Conservation (phyloP, 768 basidiomycete genomes). For the Cystobasidium tubakii region DNA sequence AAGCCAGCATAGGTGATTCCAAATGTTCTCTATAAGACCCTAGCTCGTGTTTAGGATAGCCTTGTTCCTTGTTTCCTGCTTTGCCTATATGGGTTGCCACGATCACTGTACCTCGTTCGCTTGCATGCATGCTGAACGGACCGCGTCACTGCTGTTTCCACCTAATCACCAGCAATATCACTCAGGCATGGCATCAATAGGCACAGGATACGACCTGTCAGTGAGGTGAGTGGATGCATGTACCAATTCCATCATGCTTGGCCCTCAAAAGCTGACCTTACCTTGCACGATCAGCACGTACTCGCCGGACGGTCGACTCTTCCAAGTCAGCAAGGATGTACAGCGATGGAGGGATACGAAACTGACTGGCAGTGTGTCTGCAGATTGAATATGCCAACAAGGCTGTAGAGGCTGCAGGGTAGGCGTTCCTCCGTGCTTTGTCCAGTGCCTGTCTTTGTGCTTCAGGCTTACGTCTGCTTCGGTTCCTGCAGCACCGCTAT, state of each 20-base stretch:
- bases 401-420: constrained; percentile 98
- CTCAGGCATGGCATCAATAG: constrained; percentile 82
- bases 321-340: constrained; percentile 62
- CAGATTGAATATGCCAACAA: constrained; percentile 98
- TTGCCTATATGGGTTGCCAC: not conserved
- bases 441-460: not conserved
- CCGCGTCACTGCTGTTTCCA: constrained; percentile 5
- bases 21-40: too few relatives aligned
- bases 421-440: constrained; percentile 43
- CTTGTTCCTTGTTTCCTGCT: too few relatives aligned
- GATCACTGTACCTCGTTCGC: not conserved
- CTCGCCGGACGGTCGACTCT: constrained; percentile 89
- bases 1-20: too few relatives aligned
- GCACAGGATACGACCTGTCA: constrained; percentile 98
- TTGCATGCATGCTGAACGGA: too few relatives aligned
- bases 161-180: not conserved
- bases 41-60: too few relatives aligned
- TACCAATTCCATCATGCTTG: not conserved
- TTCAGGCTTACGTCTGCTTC: constrained; percentile 23
- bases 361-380: not conserved
- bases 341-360: not conserved
- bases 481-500: constrained; percentile 71
- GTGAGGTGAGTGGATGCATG: constrained; percentile 26
- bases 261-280: constrained; percentile 72
- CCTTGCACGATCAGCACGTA: constrained; percentile 45